Percentiles rank a stretch among this genome's conserved stretches.
These are phyloP conservation scores for Ilex paraguariensis DNA, from an alignment of 305 asterid genomes.

Conservation along the genomic window DNA sequence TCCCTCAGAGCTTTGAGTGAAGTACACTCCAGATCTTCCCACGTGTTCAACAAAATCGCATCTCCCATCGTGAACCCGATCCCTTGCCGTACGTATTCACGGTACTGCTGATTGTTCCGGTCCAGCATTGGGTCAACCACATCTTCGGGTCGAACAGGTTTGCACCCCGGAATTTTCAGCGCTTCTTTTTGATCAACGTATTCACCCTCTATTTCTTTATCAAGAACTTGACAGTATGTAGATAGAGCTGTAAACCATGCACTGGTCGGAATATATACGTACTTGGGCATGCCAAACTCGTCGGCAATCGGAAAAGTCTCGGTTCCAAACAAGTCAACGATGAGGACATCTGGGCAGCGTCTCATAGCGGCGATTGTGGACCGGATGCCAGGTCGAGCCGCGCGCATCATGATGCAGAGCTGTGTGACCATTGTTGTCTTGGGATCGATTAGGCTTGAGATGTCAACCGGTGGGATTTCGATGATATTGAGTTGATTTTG, in stretches of 20 bases:
- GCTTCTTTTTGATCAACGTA: slow-evolving; percentile 16
- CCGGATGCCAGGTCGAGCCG: neutral
- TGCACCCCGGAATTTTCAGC: slow-evolving; percentile 18
- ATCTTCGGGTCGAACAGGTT: slow-evolving; percentile 9
- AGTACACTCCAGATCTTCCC: slow-evolving; percentile 7
- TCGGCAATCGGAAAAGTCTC: slow-evolving; percentile 6
- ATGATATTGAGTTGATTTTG: neutral
- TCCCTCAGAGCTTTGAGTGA: slow-evolving; percentile 6
- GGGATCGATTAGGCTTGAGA: neutral
- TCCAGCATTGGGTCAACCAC: slow-evolving; percentile 8
- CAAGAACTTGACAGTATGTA: slow-evolving; percentile 3
- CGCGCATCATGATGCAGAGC: neutral
- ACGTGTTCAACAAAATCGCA: slow-evolving; percentile 14
- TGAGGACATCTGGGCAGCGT: slow-evolving; percentile 6
- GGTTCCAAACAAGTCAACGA: slow-evolving; percentile 13
- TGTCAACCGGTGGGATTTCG: neutral
- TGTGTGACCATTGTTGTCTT: neutral
- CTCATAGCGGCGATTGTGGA: neutral
- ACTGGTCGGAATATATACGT: neutral
- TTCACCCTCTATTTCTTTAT: slow-evolving; percentile 7
- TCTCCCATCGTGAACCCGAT: neutral
- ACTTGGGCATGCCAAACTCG: slow-evolving; percentile 13
- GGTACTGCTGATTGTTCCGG: slow-evolving; percentile 1
- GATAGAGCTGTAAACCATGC: slow-evolving; percentile 7
- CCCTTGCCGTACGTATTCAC: slow-evolving; percentile 3